Evolutionary conservation across 164 flowering plant genomes (phyloP), one percentile per base, ranked within the genome.

Genomic region (Vitis amurensis): DNA sequence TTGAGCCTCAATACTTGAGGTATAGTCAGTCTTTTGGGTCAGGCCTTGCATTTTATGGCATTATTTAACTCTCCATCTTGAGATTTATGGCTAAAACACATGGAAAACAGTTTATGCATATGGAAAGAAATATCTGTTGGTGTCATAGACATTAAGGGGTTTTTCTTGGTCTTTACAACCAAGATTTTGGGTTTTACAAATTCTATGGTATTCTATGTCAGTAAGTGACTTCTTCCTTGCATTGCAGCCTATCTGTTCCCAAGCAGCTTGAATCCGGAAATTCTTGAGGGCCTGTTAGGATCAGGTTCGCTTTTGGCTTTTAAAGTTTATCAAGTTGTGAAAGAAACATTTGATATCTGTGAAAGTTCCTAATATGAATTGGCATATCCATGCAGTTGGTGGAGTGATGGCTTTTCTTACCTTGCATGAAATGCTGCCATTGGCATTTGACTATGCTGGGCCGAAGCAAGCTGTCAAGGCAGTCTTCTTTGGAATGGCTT

Each of bases 371-470:
- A 9, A 49, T 14, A 11, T 52, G 29, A 37, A 56, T 19, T 66
- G 16, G 29, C 29, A 30, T 44, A 50, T 9, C 64, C 37, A 12
- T 79, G 68, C 88, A 95, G 99, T 95, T 83, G 99, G 99, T 12
- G 98, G 99, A 71, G 98, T 95, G 61, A 93, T 95, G 99, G 98
- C 99, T 63, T 95, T 93, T 78, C 87, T 95, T 15, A 95, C 98
- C 3, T 77, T 95, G 82, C 98, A 95, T 80, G 99, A 93, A 82
- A 95, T 95, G 99, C 80, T 95, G 68, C 99, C 98, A 13, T 75
- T 95, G 72, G 98, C 97, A 58, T 91, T 95, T 81, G 98, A 93
- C 77, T 93, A 95, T 82, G 98, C 97, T 1, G 99, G 98, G 13
- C 95, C 85, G 77, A 91, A 95, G 72, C 97, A 86, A 83, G 97